Base-by-base conservation (phyloP, 208 protist species). In the Leishmania gerbilli region DNA sequence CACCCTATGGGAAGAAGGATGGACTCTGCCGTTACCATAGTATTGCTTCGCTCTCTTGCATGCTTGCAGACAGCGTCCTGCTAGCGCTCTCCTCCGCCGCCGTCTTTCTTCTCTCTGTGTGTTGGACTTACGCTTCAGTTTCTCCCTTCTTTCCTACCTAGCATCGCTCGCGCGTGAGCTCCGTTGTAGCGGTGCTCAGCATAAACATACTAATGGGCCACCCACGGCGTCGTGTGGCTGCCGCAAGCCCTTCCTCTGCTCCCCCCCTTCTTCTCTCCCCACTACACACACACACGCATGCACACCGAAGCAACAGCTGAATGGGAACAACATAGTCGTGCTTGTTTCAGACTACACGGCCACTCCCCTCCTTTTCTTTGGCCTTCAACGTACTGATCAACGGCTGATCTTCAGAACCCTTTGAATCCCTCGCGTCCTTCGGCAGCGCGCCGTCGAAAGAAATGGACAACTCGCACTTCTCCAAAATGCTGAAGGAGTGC, bases 401-500 rank as follows among this genome's bases (percentile, higher is more conserved):
- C 5, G 42, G 42, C 42, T 45, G 42, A 45, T 45, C 42, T 45
- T 45, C 42, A 45, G 42, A 45, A 7, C 42, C 42, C 42, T 98
- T 98, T 71, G 92, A 96, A 79, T 88, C 89, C 53, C 97, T 98
- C 81, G 93, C 92, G 74, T 96, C 92, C 85, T 98, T 98, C 79
- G 95, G 95, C 80, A 82, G 86, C 45, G 95, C 92, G 17, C 84
- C 93, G 40, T 88, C 90, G 8, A 95, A 95, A 84, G 93, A 98
- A 45, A 98, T 98, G 93, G 92, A 96, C 86, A 98, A 98, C 85
- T 86, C 86, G 74, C 91, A 96, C 88, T 98, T 96, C 86, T 90
- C 92, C 83, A 98, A 98, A 88, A 96, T 98, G 92, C 89, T 96
- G 60, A 97, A 97, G 92, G 95, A 98, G 81, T 85, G 79, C 78